Conservation (phyloP, 2,329 filamentous ascomycete species). For the Cladophialophora exuberans region DNA sequence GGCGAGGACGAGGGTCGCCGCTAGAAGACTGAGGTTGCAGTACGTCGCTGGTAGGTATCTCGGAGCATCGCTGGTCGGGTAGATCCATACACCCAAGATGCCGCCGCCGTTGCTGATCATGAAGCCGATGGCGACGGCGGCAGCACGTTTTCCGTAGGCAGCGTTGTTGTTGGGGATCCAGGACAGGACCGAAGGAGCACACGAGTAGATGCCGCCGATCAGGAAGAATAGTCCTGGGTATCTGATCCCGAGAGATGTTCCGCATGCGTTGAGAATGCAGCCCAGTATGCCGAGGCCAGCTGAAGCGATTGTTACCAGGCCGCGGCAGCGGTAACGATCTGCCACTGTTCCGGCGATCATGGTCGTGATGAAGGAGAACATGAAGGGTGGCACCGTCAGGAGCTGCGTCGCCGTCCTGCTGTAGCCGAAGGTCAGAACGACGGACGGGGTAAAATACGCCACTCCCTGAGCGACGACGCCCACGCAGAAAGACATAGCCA, state of each 20-base stretch:
- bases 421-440: constrained; percentile 65
- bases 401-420: constrained; percentile 38
- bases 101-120: constrained; percentile 38
- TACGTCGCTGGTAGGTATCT: constrained; percentile 1
- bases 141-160: constrained; percentile 37
- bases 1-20: neutral
- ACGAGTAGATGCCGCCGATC: constrained; percentile 34
- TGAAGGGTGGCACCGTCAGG: constrained; percentile 46
- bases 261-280: constrained; percentile 57
- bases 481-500: neutral
- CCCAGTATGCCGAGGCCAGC: constrained; percentile 37
- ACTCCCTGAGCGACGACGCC: neutral
- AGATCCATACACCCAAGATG: constrained; percentile 44
- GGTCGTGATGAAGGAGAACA: constrained; percentile 61
- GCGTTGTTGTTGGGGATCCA: constrained; percentile 37
- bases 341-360: neutral
- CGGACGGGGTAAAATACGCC: constrained; percentile 69
- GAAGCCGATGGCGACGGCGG: constrained; percentile 52
- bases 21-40: neutral
- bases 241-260: constrained; percentile 50
- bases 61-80: constrained; percentile 22
- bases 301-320: constrained; percentile 43
- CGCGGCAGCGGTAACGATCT: constrained; percentile 40
- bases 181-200: constrained; percentile 32
- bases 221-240: constrained; percentile 65